Evolutionary conservation across 2,329 filamentous ascomycete species (phyloP).

Genomic region (Orbilia oligospora): DNA sequence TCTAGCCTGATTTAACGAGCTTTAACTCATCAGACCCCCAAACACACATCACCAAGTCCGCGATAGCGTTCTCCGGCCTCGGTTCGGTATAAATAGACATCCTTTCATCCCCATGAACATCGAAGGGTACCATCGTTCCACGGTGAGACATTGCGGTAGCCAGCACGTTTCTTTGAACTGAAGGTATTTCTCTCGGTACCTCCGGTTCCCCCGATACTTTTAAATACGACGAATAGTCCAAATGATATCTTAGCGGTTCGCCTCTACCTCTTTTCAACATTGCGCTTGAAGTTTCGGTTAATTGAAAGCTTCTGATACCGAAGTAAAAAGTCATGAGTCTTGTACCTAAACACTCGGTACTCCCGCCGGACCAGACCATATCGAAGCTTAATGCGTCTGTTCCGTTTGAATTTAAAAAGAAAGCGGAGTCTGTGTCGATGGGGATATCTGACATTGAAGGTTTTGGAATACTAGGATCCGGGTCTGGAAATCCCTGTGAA

Average conservation of each 20-base stretch:
- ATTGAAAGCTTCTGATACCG: slow-evolving; percentile 56
- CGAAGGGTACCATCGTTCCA: slow-evolving; percentile 43
- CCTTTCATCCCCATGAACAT: slow-evolving; percentile 54
- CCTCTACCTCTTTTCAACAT: slow-evolving; percentile 32
- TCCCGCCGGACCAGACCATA: slow-evolving; percentile 58
- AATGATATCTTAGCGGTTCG: slow-evolving; percentile 45
- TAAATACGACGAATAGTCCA: slow-evolving; percentile 56
- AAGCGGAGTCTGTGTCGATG: slow-evolving; percentile 40
- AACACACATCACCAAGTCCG: slow-evolving; percentile 59
- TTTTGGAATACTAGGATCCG: slow-evolving; percentile 42
- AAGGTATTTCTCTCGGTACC: slow-evolving; percentile 43
- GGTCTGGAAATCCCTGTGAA: slow-evolving; percentile 22
- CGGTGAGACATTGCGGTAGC: slow-evolving; percentile 44
- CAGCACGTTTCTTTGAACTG: slow-evolving; percentile 53
- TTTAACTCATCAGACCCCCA: slow-evolving; percentile 53
- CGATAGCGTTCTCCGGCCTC: slow-evolving; percentile 52
- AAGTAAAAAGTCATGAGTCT: slow-evolving; percentile 57
- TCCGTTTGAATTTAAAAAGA: slow-evolving; percentile 60
- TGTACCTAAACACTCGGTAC: slow-evolving; percentile 51
- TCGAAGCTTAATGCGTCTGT: slow-evolving; percentile 57
- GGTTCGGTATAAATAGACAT: slow-evolving; percentile 61
- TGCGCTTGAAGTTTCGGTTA: slow-evolving; percentile 55
- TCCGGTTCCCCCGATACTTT: slow-evolving; percentile 4
- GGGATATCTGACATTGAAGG: slow-evolving; percentile 49
- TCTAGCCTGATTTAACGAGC: slow-evolving; percentile 19